Base-by-base conservation (phyloP, 768 basidiomycete genomes). In the Cystobasidium onofrii region DNA sequence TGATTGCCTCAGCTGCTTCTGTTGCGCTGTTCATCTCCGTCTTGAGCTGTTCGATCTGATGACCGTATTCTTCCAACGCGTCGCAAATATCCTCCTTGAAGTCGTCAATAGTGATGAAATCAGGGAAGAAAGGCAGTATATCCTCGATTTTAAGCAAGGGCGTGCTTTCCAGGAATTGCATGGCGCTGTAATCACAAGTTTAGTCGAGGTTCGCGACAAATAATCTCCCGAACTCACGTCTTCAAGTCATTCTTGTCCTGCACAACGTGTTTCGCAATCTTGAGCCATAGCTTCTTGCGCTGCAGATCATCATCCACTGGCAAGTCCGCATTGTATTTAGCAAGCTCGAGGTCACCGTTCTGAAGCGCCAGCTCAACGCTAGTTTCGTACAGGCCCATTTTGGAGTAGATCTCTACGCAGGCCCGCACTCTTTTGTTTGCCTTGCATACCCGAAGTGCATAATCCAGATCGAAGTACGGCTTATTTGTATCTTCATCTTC, bases 1-100 rank as follows among this genome's bases (percentile, higher is more conserved):
- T 92, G 84, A 98, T 96, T 0, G 90, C 87, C 75, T 97, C 94
- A 1, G 96, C 92, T 46, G 88, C 91, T 64, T 85, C 85, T 4
- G 93, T 97, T 23, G 94, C 91, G 55, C 96, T 92, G 80, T 94
- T 90, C 96, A 99, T 99, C 78, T 97, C 96, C 64, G 82, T 86
- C 81, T 93, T 94, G 74, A 99, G 85, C 36, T 84, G 83, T 66
- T 94, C 92, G 57, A 98, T 98, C 77, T 92, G 90, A 20, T 88
- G 86, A 50, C 91, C 91, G 80, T 97, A 98, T 1, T 90, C 90
- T 80, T 99, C 95, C 76, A 99, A 83, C 0, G 96, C 96, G 74
- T 89, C 88, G 63, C 94, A 95, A 76, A 98, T 98, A 82, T 98
- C 95, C 78, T 95, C 91, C 81, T 99, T 99, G 86, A 99, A 98